Conservation (phyloP, 129 eudicot species). For the carrot (Daucus carota) region DNA sequence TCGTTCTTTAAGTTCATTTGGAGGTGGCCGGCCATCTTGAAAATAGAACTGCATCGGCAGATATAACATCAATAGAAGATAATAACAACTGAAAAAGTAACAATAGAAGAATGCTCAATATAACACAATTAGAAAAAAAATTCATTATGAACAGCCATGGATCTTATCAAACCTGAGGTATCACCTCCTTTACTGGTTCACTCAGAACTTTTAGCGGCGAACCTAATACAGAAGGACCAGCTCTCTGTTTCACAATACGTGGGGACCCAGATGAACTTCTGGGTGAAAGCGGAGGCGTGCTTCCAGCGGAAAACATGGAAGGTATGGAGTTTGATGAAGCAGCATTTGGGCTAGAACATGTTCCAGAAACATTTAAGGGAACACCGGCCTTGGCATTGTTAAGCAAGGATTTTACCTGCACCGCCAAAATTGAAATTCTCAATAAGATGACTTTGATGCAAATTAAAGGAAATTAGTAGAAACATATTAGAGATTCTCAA, state of each 20-base stretch:
- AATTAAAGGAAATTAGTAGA: slow-evolving; percentile 1
- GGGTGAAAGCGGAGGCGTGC: slow-evolving; percentile 93
- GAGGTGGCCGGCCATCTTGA: slow-evolving; percentile 81
- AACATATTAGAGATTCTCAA: not conserved
- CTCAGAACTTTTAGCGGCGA: slow-evolving; percentile 66
- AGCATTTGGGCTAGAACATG: slow-evolving; percentile 59
- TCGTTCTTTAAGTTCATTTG: slow-evolving; percentile 77
- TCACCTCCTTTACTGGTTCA: slow-evolving; percentile 68
- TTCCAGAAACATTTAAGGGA: slow-evolving; percentile 49
- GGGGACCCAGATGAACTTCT: slow-evolving; percentile 90
- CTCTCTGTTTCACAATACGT: slow-evolving; percentile 62
- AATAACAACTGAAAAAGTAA: not conserved
- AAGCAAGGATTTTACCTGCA: slow-evolving; percentile 72
- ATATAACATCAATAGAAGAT: slow-evolving; percentile 9
- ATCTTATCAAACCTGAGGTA: slow-evolving; percentile 64
- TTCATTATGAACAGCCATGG: slow-evolving; percentile 10
- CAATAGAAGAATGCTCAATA: not conserved
- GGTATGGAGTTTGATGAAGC: slow-evolving; percentile 57
- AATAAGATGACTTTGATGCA: slow-evolving; percentile 11
- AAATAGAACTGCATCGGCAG: slow-evolving; percentile 67
- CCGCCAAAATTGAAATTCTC: slow-evolving; percentile 3
- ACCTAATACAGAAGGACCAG: slow-evolving; percentile 64
- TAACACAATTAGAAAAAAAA: not conserved
- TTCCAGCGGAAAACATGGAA: slow-evolving; percentile 87
- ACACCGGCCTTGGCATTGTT: slow-evolving; percentile 74